Evolutionary conservation across 2,329 filamentous ascomycete species (phyloP).

Genomic region (Phoma sp.): DNA sequence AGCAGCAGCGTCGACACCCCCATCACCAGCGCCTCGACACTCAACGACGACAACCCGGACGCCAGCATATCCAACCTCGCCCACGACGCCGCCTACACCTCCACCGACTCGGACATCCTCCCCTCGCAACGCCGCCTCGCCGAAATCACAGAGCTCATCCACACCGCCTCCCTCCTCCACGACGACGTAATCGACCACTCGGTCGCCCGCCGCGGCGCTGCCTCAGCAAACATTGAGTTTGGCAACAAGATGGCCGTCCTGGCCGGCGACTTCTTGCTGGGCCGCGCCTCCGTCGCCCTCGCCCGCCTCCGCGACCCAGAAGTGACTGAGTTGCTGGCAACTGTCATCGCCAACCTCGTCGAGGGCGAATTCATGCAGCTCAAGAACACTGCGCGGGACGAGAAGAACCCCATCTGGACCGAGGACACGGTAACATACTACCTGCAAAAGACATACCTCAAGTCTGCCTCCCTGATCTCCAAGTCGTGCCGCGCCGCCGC

Average conservation of each 20-base stretch:
- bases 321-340: conserved; percentile 91
- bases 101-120: conserved; percentile 72
- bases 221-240: conserved; percentile 92
- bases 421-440: conserved; percentile 93
- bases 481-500: conserved; percentile 94
- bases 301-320: conserved; percentile 90
- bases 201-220: conserved; percentile 79
- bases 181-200: conserved; percentile 99
- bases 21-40: conserved; percentile 66
- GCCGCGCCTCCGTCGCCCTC: conserved; percentile 89
- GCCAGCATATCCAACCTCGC: conserved; percentile 54
- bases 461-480: conserved; percentile 93
- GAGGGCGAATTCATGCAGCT: conserved; percentile 99
- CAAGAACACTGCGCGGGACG: conserved; percentile 91
- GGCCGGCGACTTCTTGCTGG: conserved; percentile 94
- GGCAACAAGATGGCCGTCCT: conserved; percentile 99
- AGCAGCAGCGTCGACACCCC: conserved; percentile 60
- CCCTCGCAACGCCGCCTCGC: conserved; percentile 92
- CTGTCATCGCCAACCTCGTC: conserved; percentile 95
- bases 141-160: conserved; percentile 96
- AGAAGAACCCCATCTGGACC: conserved; percentile 82
- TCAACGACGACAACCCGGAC: conserved; percentile 79
- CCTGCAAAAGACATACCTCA: conserved; percentile 97
- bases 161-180: conserved; percentile 94
- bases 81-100: conserved; percentile 54